Evolutionary conservation across 73 alveolate species (phyloP).

Genomic region (Symbiodinium pilosum): DNA sequence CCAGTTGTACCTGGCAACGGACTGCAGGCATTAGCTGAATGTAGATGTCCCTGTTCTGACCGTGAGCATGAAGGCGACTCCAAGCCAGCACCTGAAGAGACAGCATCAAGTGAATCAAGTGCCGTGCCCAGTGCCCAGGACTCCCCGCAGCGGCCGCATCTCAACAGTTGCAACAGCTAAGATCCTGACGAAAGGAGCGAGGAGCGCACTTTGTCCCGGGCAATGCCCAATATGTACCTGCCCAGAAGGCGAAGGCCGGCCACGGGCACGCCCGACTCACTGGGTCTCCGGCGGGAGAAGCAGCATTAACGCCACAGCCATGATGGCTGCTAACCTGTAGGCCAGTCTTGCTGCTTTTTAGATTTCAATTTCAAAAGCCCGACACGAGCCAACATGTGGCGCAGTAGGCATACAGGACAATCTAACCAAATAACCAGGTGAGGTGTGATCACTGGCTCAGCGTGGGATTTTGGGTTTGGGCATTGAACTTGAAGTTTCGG

Average conservation of each 20-base stretch:
- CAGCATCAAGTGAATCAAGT: too few relatives aligned
- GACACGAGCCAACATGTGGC: not conserved
- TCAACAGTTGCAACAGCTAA: not conserved
- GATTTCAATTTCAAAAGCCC: not conserved
- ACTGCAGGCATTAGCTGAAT: too few relatives aligned
- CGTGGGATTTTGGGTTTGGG: too few relatives aligned
- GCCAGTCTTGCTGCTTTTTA: not conserved
- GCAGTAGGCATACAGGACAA: too few relatives aligned
- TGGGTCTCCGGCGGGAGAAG: conserved; percentile 7
- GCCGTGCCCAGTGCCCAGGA: not conserved
- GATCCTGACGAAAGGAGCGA: conserved; percentile 30
- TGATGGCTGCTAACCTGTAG: conserved; percentile 31
- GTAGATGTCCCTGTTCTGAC: too few relatives aligned
- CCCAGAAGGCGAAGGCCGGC: not conserved
- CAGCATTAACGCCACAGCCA: conserved; percentile 24
- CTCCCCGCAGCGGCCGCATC: not conserved
- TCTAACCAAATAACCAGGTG: too few relatives aligned
- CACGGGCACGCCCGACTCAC: not conserved
- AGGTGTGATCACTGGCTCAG: too few relatives aligned
- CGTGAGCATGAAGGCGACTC: conserved; percentile 72
- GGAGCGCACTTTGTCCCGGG: conserved; percentile 38
- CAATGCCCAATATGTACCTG: not conserved
- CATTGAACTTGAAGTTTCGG: too few relatives aligned
- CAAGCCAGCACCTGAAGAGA: conserved; percentile 42
- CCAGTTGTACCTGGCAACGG: not conserved